These are phyloP conservation scores for Penicillium rolfsii DNA, from an alignment of 2,329 filamentous ascomycete species.

Conservation along the genomic window DNA sequence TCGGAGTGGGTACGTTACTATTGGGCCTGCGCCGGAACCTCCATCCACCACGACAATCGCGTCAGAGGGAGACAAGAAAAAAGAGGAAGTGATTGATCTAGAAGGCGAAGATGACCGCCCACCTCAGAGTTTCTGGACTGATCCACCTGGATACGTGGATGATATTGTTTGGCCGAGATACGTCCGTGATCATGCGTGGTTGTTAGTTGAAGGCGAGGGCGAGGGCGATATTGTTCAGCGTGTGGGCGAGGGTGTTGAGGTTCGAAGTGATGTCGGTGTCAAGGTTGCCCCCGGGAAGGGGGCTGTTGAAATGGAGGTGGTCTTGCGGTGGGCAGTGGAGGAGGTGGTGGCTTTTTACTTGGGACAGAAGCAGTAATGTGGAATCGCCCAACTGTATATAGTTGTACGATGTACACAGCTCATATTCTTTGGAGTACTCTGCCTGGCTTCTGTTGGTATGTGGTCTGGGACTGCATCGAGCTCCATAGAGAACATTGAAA, in stretches of 20 bases:
- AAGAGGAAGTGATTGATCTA: constrained; percentile 29
- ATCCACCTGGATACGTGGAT: constrained; percentile 93
- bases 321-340: constrained; percentile 71
- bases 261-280: constrained; percentile 41
- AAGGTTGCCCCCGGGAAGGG: constrained; percentile 54
- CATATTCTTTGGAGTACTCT: neutral
- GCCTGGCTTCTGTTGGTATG: no score
- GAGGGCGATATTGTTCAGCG: constrained; percentile 46
- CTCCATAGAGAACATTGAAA: no score
- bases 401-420: neutral
- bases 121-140: constrained; percentile 83
- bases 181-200: constrained; percentile 74
- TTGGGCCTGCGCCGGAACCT: constrained; percentile 43
- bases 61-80: neutral
- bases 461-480: no score
- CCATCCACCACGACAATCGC: no score
- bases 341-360: constrained; percentile 54
- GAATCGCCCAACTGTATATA: neutral
- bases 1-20: constrained; percentile 53
- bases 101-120: constrained; percentile 42
- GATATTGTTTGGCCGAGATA: constrained; percentile 96
- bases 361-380: neutral
- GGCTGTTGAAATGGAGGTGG: constrained; percentile 63
- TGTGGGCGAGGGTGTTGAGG: constrained; percentile 24
- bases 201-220: constrained; percentile 73